A percentile compares a stretch with the other conserved stretches of the same genome.
phyloP scores from a whole-genome alignment of 208 protist genomes.

The Acanthamoeba lenticulata region DNA sequence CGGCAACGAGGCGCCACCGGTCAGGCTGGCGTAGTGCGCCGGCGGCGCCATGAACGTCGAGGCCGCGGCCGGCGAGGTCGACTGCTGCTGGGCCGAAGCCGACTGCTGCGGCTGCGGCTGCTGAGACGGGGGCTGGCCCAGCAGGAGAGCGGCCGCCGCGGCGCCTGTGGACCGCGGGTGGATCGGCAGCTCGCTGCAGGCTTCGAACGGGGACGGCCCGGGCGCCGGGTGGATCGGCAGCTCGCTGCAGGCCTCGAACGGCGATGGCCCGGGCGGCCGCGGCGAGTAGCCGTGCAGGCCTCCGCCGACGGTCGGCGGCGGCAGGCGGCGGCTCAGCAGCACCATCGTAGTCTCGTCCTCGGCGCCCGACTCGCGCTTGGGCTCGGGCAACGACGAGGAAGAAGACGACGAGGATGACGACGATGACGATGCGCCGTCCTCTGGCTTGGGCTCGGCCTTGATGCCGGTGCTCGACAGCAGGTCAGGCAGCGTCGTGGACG shows the following conservation, averaged over 20 bases:
- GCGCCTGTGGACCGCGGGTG: neutral
- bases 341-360: too few species aligned
- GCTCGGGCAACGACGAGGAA: neutral
- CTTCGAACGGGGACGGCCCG: constrained; percentile 14
- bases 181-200: neutral
- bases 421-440: neutral
- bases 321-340: too few species aligned
- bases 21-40: neutral
- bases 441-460: neutral
- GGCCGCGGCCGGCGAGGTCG: too few species aligned
- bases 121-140: neutral
- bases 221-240: neutral
- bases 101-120: neutral
- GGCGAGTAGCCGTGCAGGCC: neutral
- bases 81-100: too few species aligned
- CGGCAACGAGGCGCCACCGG: too few species aligned
- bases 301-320: neutral
- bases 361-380: too few species aligned
- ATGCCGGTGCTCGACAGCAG: neutral
- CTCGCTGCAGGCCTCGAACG: neutral
- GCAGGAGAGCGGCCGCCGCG: too few species aligned
- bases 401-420: neutral
- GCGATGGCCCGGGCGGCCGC: neutral
- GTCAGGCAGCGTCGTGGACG: neutral
- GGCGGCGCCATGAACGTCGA: neutral